A percentile compares a stretch with the other conserved stretches of the same genome.
phyloP scores from a whole-genome alignment of 2,329 filamentous ascomycete species.

The Mariannaea elegans region DNA sequence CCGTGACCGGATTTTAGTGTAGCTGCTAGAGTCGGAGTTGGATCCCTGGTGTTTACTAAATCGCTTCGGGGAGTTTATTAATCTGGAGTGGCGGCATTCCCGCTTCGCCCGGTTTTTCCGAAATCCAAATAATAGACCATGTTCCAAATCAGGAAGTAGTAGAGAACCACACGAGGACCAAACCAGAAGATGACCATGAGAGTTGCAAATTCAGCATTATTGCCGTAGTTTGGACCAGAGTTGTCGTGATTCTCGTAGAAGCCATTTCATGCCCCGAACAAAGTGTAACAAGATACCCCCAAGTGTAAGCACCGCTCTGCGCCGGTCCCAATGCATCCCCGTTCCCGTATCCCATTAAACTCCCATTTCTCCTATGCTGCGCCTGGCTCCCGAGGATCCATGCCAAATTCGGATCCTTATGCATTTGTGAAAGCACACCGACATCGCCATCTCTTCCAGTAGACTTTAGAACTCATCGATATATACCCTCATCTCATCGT shows the following conservation, averaged over 20 bases:
- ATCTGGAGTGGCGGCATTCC: background rate
- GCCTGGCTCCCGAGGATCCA: slow-evolving; percentile 35
- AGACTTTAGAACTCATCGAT: background rate
- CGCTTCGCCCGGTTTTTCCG: background rate
- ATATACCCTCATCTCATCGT: slow-evolving; percentile 13
- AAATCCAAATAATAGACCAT: background rate
- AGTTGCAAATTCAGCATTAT: slow-evolving; percentile 27
- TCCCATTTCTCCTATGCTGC: slow-evolving; percentile 20
- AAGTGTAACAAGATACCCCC: slow-evolving; percentile 19
- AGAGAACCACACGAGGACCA: too few species aligned
- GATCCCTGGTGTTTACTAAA: background rate
- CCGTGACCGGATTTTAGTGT: background rate
- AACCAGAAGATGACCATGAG: background rate
- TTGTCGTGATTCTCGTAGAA: slow-evolving; percentile 25
- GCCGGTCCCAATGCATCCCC: slow-evolving; percentile 33
- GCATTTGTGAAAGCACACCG: slow-evolving; percentile 18
- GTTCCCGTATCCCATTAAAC: slow-evolving; percentile 26
- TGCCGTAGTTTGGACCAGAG: slow-evolving; percentile 25
- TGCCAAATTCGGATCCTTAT: slow-evolving; percentile 28
- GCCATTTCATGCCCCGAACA: slow-evolving; percentile 2
- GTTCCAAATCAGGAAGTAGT: background rate
- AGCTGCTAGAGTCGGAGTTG: background rate
- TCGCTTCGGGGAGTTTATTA: slow-evolving; percentile 14
- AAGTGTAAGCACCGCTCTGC: slow-evolving; percentile 20
- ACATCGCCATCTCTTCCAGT: slow-evolving; percentile 6